phyloP scores from a whole-genome alignment of 2,329 filamentous ascomycete genomes.

The Fusarium sp. region DNA sequence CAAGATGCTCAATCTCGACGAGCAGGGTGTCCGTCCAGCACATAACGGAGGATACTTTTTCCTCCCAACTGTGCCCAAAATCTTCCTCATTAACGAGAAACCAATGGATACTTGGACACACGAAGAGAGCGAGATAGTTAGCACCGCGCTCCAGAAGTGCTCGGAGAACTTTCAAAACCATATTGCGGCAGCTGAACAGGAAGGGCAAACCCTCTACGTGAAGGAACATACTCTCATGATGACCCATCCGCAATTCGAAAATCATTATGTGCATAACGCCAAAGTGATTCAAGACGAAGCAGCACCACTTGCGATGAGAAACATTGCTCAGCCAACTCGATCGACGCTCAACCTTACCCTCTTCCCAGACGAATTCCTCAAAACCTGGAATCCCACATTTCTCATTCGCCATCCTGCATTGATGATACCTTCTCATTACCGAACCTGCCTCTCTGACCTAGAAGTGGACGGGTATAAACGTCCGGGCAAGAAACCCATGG shows the following conservation, averaged over 20 bases:
- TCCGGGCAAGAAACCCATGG: constrained; percentile 6
- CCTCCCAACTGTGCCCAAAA: constrained; percentile 11
- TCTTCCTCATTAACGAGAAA: constrained; percentile 11
- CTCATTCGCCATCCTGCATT: constrained; percentile 40
- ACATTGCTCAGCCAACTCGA: constrained; percentile 14
- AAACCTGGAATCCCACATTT: constrained; percentile 42
- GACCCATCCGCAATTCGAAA: constrained; percentile 25
- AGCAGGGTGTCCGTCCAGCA: constrained; percentile 35
- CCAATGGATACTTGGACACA: constrained; percentile 32
- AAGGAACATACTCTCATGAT: constrained; percentile 38
- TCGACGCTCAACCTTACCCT: constrained; percentile 36
- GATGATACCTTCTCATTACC: constrained; percentile 33
- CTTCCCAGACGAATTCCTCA: constrained; percentile 40
- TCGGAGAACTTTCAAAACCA: constrained; percentile 28
- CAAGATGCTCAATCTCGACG: constrained; percentile 38
- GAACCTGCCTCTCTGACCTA: constrained; percentile 13
- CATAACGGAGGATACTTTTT: constrained; percentile 39
- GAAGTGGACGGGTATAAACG: constrained; percentile 8
- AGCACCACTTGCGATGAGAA: not conserved
- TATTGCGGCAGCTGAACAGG: constrained; percentile 25
- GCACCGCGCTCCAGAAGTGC: constrained; percentile 11
- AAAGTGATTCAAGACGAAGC: constrained; percentile 6
- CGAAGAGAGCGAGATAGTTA: constrained; percentile 7
- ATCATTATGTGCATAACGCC: not conserved
- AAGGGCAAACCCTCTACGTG: constrained; percentile 25